These are phyloP conservation scores for Neonectria magnoliae DNA, from an alignment of 2,329 filamentous ascomycete species.

Conservation along the genomic window DNA sequence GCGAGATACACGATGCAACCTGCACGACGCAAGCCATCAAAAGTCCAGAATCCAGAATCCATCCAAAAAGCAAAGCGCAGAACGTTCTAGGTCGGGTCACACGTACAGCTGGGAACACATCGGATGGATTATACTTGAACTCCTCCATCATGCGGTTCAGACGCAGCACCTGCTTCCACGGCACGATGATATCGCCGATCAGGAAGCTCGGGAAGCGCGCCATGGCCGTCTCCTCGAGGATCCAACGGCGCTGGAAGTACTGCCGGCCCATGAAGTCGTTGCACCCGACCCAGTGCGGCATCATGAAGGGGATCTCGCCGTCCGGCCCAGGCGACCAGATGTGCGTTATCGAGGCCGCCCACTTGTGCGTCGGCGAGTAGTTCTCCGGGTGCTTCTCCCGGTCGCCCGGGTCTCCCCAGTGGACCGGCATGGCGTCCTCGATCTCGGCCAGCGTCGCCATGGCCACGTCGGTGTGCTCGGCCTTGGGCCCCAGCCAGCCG, in stretches of 20 bases:
- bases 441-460: slow-evolving; percentile 41
- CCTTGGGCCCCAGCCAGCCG: slow-evolving; percentile 47
- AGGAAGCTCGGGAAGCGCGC: slow-evolving; percentile 46
- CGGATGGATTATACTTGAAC: slow-evolving; percentile 46
- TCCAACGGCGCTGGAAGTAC: slow-evolving; percentile 50
- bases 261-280: slow-evolving; percentile 45
- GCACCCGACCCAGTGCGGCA: slow-evolving; percentile 37
- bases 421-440: slow-evolving; percentile 45
- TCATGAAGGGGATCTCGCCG: slow-evolving; percentile 35
- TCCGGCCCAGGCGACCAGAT: slow-evolving; percentile 34
- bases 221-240: slow-evolving; percentile 49
- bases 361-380: slow-evolving; percentile 46
- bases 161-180: slow-evolving; percentile 49
- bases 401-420: slow-evolving; percentile 49
- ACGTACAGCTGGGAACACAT: slow-evolving; percentile 41
- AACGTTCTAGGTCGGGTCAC: not conserved
- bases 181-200: slow-evolving; percentile 49
- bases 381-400: slow-evolving; percentile 46
- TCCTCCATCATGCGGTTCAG: slow-evolving; percentile 50
- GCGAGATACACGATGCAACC: not conserved
- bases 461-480: slow-evolving; percentile 40
- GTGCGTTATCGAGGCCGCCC: slow-evolving; percentile 43
- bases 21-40: no score
- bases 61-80: no score
- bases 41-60: no score